phyloP scores from a whole-genome alignment of 2,329 filamentous ascomycete species.

The Aspergillus quadricinctus region DNA sequence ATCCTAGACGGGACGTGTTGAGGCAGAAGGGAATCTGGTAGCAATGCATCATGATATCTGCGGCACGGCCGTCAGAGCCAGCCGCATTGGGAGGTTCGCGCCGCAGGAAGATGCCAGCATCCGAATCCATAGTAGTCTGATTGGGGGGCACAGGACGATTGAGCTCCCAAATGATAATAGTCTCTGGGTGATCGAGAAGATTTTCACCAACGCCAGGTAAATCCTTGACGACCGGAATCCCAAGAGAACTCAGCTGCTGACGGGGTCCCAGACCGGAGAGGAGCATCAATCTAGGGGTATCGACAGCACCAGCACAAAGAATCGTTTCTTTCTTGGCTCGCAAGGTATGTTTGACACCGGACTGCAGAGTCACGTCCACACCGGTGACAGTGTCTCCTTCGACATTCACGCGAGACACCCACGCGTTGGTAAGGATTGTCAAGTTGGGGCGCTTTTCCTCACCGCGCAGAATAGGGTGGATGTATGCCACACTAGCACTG shows the following conservation, averaged over 20 bases:
- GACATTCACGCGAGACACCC: constrained; percentile 78
- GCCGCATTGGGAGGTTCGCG: constrained; percentile 68
- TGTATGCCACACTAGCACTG: constrained; percentile 85
- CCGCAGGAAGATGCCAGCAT: constrained; percentile 82
- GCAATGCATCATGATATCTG: constrained; percentile 94
- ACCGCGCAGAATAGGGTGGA: constrained; percentile 81
- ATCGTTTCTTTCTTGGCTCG: constrained; percentile 70
- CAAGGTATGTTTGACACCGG: constrained; percentile 52
- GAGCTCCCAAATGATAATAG: constrained; percentile 71
- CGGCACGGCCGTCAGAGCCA: constrained; percentile 66
- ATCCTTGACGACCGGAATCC: constrained; percentile 56
- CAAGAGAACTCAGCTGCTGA: constrained; percentile 47
- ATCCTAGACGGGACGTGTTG: constrained; percentile 78
- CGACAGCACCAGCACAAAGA: constrained; percentile 73
- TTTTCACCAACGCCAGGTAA: constrained; percentile 62
- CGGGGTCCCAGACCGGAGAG: constrained; percentile 52
- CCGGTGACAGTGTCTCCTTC: constrained; percentile 66
- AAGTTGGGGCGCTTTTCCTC: constrained; percentile 79
- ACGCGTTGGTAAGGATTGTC: constrained; percentile 80
- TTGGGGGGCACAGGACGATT: constrained; percentile 71
- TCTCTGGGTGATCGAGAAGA: constrained; percentile 61
- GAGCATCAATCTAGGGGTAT: constrained; percentile 67
- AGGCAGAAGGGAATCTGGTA: constrained; percentile 91
- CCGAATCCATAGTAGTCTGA: constrained; percentile 87
- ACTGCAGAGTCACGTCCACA: constrained; percentile 63